phyloP scores from a whole-genome alignment of 805 yeast species.

The Yarrowia sp. region DNA sequence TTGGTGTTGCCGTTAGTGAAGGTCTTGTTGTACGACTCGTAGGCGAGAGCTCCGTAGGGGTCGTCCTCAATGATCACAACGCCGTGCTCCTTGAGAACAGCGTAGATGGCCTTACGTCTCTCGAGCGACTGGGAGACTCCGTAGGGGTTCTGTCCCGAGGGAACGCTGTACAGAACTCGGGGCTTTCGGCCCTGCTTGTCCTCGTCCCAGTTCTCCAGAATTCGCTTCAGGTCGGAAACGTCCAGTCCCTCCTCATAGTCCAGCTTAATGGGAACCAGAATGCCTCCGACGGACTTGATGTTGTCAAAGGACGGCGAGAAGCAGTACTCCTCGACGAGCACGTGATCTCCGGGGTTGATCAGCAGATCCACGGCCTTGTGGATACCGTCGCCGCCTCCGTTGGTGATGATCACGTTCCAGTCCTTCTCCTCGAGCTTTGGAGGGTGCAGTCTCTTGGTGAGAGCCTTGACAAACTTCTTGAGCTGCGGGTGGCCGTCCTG shows the following conservation, averaged over 20 bases:
- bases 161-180: conserved; percentile 57
- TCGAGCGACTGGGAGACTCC: conserved; percentile 62
- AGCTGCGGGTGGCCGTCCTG: conserved; percentile 12
- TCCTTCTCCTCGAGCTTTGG: conserved; percentile 17
- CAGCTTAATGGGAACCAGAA: conserved; percentile 63
- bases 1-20: neutral
- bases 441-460: conserved; percentile 5
- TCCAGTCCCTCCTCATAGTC: conserved; percentile 59
- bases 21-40: conserved; percentile 39
- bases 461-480: conserved; percentile 3
- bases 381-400: conserved; percentile 27
- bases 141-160: conserved; percentile 85
- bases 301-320: conserved; percentile 74
- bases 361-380: conserved; percentile 25
- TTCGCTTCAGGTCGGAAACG: conserved; percentile 54
- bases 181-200: conserved; percentile 41
- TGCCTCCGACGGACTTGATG: conserved; percentile 59
- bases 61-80: conserved; percentile 77
- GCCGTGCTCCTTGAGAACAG: conserved; percentile 64
- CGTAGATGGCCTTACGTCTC: conserved; percentile 58
- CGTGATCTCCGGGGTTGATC: conserved; percentile 32
- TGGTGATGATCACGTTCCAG: conserved; percentile 20
- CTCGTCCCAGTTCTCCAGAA: conserved; percentile 59
- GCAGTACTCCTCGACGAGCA: conserved; percentile 73
- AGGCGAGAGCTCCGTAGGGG: conserved; percentile 76